Evolutionary conservation across 2,329 filamentous ascomycete genomes (phyloP), one percentile per base, ranked within the genome.

Genomic region (Ophiostoma sp.): DNA sequence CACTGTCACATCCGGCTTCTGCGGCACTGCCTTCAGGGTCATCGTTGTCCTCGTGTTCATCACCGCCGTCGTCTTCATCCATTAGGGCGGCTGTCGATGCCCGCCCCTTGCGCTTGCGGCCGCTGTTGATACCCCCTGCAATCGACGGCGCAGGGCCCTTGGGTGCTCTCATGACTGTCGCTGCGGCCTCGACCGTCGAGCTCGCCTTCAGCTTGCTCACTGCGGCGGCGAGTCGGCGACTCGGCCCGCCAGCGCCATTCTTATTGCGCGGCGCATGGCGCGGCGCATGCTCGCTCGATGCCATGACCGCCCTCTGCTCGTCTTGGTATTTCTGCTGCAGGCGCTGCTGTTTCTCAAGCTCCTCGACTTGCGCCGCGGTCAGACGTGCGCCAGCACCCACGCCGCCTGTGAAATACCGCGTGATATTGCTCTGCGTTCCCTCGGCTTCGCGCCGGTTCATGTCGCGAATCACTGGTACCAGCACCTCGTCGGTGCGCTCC

Each of bases 351-450:
- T 64, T 40, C 64, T 68, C 62, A 60, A 70, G 66, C 52, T 58
- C 47, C 3, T 11, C 62, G 9, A 65, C 65, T 58, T 72, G 69
- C 5, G 67, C 66, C 45, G 55, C 67, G 2, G 71, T 71, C 44
- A 69, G 42, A 1, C 70, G 45, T 65, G 73, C 49, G 14, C 77
- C 75, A 0, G 69, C 71, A 8, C 74, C 76, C 9, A 92, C 88
- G 4, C 81, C 79, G 0, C 94, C 94, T 12, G 87, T 86, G 76
- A 98, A 97, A 77, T 89, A 99, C 38, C 88, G 84, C n/a, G 95
- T 99, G 72, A 99, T 97, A 73, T 99, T 99, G 69, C 88, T 89
- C 81, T 99, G 95, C 18, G 94, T 98, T 6, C 95, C 95, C 79
- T 98, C 95, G 41, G 87, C 83, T 72, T 92, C 90, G 52, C 95